Percentiles rank a stretch among this genome's conserved stretches.
Conservation (phyloP, 805 yeast species). For the Novakomyces olei region DNA sequence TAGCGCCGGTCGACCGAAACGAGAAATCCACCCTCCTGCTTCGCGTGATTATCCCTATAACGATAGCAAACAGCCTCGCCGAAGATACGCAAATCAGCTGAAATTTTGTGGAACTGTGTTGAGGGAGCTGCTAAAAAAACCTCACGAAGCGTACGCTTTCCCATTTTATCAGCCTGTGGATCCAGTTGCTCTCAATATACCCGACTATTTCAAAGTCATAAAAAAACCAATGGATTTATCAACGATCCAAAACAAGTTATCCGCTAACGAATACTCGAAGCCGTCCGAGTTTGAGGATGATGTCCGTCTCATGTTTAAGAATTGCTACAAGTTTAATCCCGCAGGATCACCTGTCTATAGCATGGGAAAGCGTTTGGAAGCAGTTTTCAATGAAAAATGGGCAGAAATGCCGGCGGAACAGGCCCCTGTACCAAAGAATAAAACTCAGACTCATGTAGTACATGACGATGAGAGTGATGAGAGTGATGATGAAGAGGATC, state of each 20-base stretch:
- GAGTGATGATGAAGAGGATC: conserved; percentile 37
- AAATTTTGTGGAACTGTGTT: conserved; percentile 64
- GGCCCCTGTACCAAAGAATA: conserved; percentile 34
- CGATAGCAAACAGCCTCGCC: conserved; percentile 73
- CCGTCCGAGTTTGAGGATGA: conserved; percentile 76
- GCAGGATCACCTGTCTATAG: conserved; percentile 89
- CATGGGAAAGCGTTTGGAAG: conserved; percentile 86
- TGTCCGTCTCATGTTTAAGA: conserved; percentile 58
- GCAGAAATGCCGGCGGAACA: conserved; percentile 39
- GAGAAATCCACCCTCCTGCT: conserved; percentile 91
- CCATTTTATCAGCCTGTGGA: conserved; percentile 91
- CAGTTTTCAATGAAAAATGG: conserved; percentile 73
- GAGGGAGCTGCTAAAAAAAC: conserved; percentile 63
- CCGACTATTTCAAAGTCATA: conserved; percentile 66
- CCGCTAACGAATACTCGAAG: conserved; percentile 69
- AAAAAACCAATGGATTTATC: conserved; percentile 90
- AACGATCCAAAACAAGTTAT: conserved; percentile 56
- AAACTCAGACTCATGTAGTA: conserved; percentile 12
- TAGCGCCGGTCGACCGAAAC: conserved; percentile 50
- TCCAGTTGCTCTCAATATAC: conserved; percentile 80
- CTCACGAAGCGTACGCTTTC: conserved; percentile 62
- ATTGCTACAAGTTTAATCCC: conserved; percentile 84
- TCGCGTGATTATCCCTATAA: conserved; percentile 74
- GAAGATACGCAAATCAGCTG: conserved; percentile 75
- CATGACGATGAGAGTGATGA: conserved; percentile 23